Percentiles rank a stretch among this genome's conserved stretches.
Conservation (phyloP, 108 stramenopile species). For the Conticribra guillardii region DNA sequence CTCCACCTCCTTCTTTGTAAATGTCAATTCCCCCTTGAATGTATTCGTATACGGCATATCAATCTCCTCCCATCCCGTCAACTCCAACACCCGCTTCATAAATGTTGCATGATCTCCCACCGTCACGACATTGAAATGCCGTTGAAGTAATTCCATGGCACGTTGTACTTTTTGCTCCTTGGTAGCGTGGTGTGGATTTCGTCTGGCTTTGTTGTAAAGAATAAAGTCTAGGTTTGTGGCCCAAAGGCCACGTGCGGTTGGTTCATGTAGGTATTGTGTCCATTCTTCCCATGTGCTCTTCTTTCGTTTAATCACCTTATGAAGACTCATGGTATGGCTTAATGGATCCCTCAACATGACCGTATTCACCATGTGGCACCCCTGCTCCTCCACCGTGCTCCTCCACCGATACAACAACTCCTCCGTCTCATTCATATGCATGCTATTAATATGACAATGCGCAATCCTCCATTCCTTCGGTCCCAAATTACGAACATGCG, state of each 20-base stretch:
- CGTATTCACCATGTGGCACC: constrained; percentile 1
- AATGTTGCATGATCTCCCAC: constrained; percentile 19
- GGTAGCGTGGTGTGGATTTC: background rate
- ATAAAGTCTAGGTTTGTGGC: constrained; percentile 1
- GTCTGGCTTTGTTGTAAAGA: background rate
- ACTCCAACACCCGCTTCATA: constrained; percentile 2
- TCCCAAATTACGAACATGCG: constrained; percentile 1
- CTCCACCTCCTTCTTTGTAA: constrained; percentile 22
- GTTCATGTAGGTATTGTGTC: no score
- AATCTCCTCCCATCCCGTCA: constrained; percentile 18
- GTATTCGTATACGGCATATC: constrained; percentile 12
- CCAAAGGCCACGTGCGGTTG: background rate
- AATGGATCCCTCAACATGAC: constrained; percentile 3
- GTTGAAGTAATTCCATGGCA: constrained; percentile 5
- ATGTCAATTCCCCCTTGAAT: constrained; percentile 3
- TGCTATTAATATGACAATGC: constrained; percentile 4
- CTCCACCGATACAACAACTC: background rate
- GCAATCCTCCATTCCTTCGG: background rate
- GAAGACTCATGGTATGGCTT: constrained; percentile 1
- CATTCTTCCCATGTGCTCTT: no score
- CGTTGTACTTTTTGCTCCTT: constrained; percentile 21
- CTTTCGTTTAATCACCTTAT: no score
- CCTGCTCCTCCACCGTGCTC: background rate
- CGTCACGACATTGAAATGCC: constrained; percentile 25
- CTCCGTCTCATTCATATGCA: constrained; percentile 4